A percentile compares a stretch with the other conserved stretches of the same genome.
Conservation (phyloP, 345 rosid species). For the Bruguiera parviflora region DNA sequence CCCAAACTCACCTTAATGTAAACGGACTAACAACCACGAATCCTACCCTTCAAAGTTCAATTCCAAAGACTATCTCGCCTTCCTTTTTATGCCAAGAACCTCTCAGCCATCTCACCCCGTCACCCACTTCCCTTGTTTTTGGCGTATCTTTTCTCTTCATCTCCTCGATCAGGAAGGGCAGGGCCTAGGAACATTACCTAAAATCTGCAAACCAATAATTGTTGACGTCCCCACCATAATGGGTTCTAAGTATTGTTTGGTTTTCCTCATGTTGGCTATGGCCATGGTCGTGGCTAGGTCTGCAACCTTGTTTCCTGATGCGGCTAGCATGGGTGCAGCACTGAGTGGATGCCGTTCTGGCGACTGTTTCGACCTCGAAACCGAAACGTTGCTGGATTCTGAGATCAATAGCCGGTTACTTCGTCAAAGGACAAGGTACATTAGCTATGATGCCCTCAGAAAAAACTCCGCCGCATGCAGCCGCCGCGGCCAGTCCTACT, state of each 20-base stretch:
- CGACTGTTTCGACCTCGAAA: constrained; percentile 3
- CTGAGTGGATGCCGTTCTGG: background rate
- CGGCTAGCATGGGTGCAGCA: background rate
- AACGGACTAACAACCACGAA: constrained; percentile 32
- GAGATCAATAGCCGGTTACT: constrained; percentile 36
- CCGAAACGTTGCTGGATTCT: constrained; percentile 37
- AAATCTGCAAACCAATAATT: background rate
- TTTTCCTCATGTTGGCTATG: constrained; percentile 33
- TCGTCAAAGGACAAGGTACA: constrained; percentile 3
- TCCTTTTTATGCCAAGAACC: too few species aligned
- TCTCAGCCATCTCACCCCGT: too few species aligned
- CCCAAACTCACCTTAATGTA: background rate
- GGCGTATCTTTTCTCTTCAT: constrained; percentile 29
- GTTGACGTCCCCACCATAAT: constrained; percentile 19
- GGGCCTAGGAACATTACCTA: constrained; percentile 9
- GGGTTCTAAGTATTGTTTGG: constrained; percentile 35
- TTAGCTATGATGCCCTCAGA: constrained; percentile 19
- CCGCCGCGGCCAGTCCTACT: constrained; percentile 26
- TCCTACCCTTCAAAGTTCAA: constrained; percentile 3
- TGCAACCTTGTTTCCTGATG: background rate
- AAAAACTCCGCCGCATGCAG: constrained; percentile 16
- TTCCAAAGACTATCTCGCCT: too few species aligned
- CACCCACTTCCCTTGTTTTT: constrained; percentile 2
- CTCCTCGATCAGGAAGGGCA: constrained; percentile 35
- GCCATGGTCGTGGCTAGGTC: constrained; percentile 26